A percentile compares a stretch with the other conserved stretches of the same genome.
Evolutionary conservation across 31 red algal species (phyloP).

Genomic region (Porphyra umbilicalis): DNA sequence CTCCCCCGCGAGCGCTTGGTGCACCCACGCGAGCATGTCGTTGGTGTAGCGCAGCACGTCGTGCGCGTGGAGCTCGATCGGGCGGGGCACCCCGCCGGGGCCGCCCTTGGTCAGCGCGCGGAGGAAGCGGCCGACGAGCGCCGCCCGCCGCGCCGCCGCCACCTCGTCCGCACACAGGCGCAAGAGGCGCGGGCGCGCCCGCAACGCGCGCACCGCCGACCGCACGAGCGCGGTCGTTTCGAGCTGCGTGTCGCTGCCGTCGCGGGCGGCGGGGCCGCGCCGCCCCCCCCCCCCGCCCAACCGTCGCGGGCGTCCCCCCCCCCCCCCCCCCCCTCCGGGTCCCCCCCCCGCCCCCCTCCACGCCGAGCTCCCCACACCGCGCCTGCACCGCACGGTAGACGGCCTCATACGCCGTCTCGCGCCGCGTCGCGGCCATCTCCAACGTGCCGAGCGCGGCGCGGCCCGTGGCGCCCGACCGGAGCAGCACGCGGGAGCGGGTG

Average conservation of each 20-base stretch:
- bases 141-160: conserved; percentile 63
- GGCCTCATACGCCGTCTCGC: conserved; percentile 84
- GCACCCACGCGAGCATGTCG: conserved; percentile 97
- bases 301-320: background rate
- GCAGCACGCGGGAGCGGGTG: conserved; percentile 42
- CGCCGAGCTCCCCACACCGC: conserved; percentile 54
- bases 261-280: background rate
- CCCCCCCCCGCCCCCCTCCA: no score
- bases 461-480: conserved; percentile 38
- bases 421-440: conserved; percentile 75
- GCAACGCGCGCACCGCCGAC: conserved; percentile 56
- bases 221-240: conserved; percentile 26
- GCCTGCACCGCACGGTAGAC: conserved; percentile 79
- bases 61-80: conserved; percentile 87
- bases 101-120: conserved; percentile 68
- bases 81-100: conserved; percentile 56
- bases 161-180: conserved; percentile 68
- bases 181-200: conserved; percentile 62
- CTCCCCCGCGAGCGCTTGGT: conserved; percentile 78
- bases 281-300: background rate
- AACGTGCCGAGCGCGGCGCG: conserved; percentile 61
- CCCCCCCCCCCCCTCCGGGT: conserved; percentile 38
- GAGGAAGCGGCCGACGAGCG: conserved; percentile 69
- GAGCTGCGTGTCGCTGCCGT: background rate
- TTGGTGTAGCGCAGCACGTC: conserved; percentile 90